Evolutionary conservation across 257 asterid genomes (phyloP).

Genomic region (Cruciata laevipes): DNA sequence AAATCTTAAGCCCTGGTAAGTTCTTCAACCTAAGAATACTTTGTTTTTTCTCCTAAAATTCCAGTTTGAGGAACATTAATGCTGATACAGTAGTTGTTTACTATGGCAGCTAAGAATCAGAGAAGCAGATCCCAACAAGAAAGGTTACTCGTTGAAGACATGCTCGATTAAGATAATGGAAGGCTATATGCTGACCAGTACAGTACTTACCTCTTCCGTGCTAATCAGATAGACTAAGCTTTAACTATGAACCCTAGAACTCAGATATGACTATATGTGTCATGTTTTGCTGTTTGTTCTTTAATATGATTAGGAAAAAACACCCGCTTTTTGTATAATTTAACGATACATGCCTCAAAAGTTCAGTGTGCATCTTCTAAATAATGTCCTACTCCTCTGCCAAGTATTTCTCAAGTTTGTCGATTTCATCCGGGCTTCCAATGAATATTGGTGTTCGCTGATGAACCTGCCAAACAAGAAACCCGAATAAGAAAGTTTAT

Average conservation of each 20-base stretch:
- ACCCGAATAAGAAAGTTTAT: not conserved
- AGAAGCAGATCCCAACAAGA: conserved; percentile 20
- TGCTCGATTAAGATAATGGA: conserved; percentile 9
- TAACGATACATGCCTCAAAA: conserved; percentile 19
- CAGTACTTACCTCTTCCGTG: not conserved
- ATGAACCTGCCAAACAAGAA: conserved; percentile 48
- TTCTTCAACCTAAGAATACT: not conserved
- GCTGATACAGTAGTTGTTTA: conserved; percentile 10
- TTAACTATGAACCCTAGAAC: conserved; percentile 13
- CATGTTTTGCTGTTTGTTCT: not conserved
- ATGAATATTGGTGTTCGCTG: conserved; percentile 74
- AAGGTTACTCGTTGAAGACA: conserved; percentile 13
- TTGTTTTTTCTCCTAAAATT: not conserved
- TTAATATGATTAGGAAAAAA: not conserved
- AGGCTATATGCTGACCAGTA: conserved; percentile 25
- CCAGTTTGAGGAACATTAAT: conserved; percentile 3
- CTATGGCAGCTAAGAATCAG: conserved; percentile 45
- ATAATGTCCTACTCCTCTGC: conserved; percentile 18
- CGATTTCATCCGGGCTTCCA: conserved; percentile 71
- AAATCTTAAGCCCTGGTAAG: conserved; percentile 79
- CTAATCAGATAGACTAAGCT: conserved; percentile 15
- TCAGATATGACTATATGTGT: conserved; percentile 10
- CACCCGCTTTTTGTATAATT: conserved; percentile 7
- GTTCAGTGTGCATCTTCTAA: conserved; percentile 11
- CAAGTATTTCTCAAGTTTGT: conserved; percentile 34